These are phyloP conservation scores for Pseudopyricularia javanii DNA, from an alignment of 2,329 filamentous ascomycete species.

Conservation along the genomic window DNA sequence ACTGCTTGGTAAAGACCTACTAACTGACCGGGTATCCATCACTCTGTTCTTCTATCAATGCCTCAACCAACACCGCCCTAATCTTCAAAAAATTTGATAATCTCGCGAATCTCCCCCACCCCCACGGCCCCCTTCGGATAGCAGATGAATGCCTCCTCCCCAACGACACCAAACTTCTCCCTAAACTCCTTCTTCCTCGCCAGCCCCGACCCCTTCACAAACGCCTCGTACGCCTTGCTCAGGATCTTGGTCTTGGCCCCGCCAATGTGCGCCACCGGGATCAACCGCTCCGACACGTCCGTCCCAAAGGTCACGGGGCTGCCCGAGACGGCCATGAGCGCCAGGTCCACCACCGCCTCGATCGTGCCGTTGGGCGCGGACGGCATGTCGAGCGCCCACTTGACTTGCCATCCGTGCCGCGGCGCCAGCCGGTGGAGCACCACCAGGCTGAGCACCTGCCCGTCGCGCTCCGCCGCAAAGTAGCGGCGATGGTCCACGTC, in stretches of 20 bases:
- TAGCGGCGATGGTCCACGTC: slow-evolving; percentile 76
- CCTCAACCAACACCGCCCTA: not conserved
- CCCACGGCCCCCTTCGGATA: slow-evolving; percentile 81
- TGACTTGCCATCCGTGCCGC: slow-evolving; percentile 80
- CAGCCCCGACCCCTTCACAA: slow-evolving; percentile 72
- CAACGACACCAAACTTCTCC: slow-evolving; percentile 75
- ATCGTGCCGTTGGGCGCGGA: slow-evolving; percentile 76
- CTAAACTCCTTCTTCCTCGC: slow-evolving; percentile 81
- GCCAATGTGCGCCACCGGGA: slow-evolving; percentile 71
- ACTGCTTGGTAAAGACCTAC: too few species aligned
- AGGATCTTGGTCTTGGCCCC: slow-evolving; percentile 72
- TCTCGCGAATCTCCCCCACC: slow-evolving; percentile 68
- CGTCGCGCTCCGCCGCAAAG: slow-evolving; percentile 66
- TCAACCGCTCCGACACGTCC: slow-evolving; percentile 63
- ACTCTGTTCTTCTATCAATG: not conserved
- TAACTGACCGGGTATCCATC: not conserved
- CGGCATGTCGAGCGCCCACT: slow-evolving; percentile 92
- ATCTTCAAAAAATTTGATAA: slow-evolving; percentile 83
- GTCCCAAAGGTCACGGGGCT: slow-evolving; percentile 74
- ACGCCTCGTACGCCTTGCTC: slow-evolving; percentile 67
- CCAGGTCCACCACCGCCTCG: slow-evolving; percentile 66
- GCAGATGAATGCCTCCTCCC: slow-evolving; percentile 79
- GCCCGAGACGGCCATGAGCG: slow-evolving; percentile 39
- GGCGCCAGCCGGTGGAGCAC: slow-evolving; percentile 73
- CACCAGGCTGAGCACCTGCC: slow-evolving; percentile 64